Base-by-base conservation (phyloP, 176 grass and related monocot genomes). In the Oryza nivara region DNA sequence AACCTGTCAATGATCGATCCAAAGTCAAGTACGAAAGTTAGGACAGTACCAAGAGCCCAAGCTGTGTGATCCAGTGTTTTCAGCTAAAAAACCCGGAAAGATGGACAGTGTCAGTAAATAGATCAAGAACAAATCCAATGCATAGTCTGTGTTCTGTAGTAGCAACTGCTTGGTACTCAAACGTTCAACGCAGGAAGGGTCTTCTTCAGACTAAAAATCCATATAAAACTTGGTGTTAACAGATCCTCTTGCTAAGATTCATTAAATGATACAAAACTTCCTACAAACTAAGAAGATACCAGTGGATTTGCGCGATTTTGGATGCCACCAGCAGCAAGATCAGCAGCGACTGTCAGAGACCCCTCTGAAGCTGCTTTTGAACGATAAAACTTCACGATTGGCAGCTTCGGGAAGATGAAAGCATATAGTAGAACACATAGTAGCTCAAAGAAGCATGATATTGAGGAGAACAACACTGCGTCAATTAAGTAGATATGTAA, bases 81-180 rank as follows among this genome's bases (percentile, higher is more conserved):
- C 94, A 12, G 91, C 84, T 74, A 96, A 88, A 83, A 93, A 97
- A 26, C 91, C 94, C 5, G 91, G 94, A 54, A 97, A 93, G 65
- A 97, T 97, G 23, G 94, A 91, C 16, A 97, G 8, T 6, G 89
- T 93, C 83, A 97, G 73, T 51, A 87, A 69, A 73, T 92, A 92
- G 52, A 93, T 86, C 66, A 92, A 82, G 85, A 88, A 93, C 41
- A 91, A 10, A n/a, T 90, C 91, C 17, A 90, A 44, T 19, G 77
- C 88, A 73, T 93, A 87, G 70, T 97, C 91, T 64, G 86, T 84
- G 48, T 93, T 97, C 73, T 90, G 43, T 17, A 91, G 40, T 67
- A 90, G 63, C 32, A 93, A 26, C 13, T 97, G 77, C 34, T 81
- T 93, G 60, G 38, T 90, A 67, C 65, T 93, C 84, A 93, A 75